These are phyloP conservation scores for Colletotrichum sp. DNA, from an alignment of 2,329 filamentous ascomycete genomes.

Conservation along the genomic window DNA sequence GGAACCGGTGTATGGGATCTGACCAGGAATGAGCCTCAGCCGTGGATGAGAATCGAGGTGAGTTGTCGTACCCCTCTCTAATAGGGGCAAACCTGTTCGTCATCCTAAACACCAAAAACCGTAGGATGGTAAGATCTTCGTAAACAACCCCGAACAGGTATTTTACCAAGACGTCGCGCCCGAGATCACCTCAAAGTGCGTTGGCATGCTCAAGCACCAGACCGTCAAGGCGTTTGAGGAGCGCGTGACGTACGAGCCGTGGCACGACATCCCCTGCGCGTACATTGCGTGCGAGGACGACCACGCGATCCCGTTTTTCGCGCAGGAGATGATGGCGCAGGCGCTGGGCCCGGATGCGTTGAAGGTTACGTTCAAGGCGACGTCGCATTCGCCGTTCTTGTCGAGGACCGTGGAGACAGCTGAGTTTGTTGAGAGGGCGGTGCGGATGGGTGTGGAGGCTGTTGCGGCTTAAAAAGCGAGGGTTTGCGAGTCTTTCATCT, in stretches of 20 bases:
- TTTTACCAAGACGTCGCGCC: constrained; percentile 28
- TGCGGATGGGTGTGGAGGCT: not conserved
- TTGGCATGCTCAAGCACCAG: not conserved
- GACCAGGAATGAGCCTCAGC: constrained; percentile 17
- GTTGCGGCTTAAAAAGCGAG: too few relatives aligned
- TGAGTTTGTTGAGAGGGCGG: not conserved
- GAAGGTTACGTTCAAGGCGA: not conserved
- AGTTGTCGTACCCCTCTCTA: not conserved
- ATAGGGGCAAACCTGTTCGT: not conserved
- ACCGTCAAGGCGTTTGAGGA: constrained; percentile 21
- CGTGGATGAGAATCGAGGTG: constrained; percentile 30
- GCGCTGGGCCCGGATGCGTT: not conserved
- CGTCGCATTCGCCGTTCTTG: constrained; percentile 9
- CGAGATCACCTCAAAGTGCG: constrained; percentile 1
- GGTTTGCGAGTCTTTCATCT: too few relatives aligned
- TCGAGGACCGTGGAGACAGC: not conserved
- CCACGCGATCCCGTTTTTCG: constrained; percentile 23
- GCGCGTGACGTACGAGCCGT: constrained; percentile 27
- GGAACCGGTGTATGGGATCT: constrained; percentile 25
- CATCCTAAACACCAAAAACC: not conserved
- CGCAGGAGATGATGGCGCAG: constrained; percentile 24
- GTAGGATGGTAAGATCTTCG: not conserved
- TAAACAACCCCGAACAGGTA: not conserved
- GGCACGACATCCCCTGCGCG: constrained; percentile 28
- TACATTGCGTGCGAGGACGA: constrained; percentile 29